Percentiles rank a stretch among this genome's conserved stretches.
Conservation (phyloP, 306 rosid species). For the Acacia crassicarpa region DNA sequence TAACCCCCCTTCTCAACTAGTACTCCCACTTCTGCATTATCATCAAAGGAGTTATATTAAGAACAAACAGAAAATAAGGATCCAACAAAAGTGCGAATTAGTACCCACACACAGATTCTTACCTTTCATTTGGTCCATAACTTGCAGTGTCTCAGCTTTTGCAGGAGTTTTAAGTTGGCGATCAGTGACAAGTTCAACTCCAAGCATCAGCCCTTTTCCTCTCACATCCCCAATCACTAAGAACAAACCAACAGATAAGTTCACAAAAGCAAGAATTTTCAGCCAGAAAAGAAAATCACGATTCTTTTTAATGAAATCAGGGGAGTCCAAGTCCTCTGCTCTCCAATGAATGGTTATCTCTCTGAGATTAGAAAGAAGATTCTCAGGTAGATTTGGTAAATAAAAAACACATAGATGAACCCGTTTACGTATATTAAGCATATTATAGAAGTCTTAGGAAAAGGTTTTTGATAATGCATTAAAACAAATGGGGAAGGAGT, state of each 20-base stretch:
- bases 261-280: background rate
- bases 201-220: constrained; percentile 83
- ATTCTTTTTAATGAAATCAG: background rate
- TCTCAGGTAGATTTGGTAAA: background rate
- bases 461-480: background rate
- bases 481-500: background rate
- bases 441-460: background rate
- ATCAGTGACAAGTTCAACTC: constrained; percentile 83
- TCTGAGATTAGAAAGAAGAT: background rate
- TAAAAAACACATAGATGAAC: background rate
- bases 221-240: constrained; percentile 85
- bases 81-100: background rate
- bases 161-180: constrained; percentile 77
- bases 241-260: constrained; percentile 11
- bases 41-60: background rate
- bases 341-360: background rate
- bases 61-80: background rate
- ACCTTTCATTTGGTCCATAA: constrained; percentile 87
- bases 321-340: background rate
- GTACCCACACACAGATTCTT: constrained; percentile 6
- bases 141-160: constrained; percentile 59
- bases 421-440: background rate
- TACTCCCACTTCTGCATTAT: constrained; percentile 60
- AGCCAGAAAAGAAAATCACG: background rate
- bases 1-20: constrained; percentile 78